Evolutionary conservation across 2,329 filamentous ascomycete genomes (phyloP), one percentile per base, ranked within the genome.

Genomic region (Curvularia spicifera): DNA sequence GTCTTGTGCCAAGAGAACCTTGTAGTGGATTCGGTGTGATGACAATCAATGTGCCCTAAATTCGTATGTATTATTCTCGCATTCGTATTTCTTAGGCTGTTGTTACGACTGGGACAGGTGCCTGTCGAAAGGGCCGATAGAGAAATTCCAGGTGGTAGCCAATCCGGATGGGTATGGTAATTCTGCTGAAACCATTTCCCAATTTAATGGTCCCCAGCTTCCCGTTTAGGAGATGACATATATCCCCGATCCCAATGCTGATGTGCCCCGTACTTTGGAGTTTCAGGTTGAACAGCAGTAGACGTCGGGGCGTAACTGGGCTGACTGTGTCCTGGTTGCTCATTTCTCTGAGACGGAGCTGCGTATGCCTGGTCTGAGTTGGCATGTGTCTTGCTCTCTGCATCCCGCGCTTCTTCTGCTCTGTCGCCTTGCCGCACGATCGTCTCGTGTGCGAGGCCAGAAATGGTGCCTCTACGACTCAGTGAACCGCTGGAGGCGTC

Each of bases 171-270:
- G 20, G 37, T 50, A 42, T 51, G 60, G 63, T 50, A 60, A 50
- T 51, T 51, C 51, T 60, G 66, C 57, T 72, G 68, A 69, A 67
- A 69, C 67, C 58, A 53, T 56, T 58, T 52, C 50, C 61, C 40
- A 65, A 60, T 57, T 59, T 75, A 76, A 66, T 71, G 73, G 54
- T 70, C 71, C n/a, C 72, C 67, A 58, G 62, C 60, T 73, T 76
- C 74, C 68, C 72, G 62, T 71, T 75, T 75, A 12, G 73, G 73
- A 49, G 72, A 76, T 64, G 71, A 68, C 59, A 70, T 71, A 59
- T 71, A 69, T 51, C 68, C 69, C 53, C 68, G 68, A 60, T 69
- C 71, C 56, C 67, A 70, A 59, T 73, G 73, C 60, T 74, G 73
- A 57, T 71, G 70, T 50, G 67, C 57, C 52, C 64, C 70, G 60